These are phyloP conservation scores for Nitzschia inconspicua DNA, from an alignment of 108 stramenopile genomes.

Conservation along the genomic window DNA sequence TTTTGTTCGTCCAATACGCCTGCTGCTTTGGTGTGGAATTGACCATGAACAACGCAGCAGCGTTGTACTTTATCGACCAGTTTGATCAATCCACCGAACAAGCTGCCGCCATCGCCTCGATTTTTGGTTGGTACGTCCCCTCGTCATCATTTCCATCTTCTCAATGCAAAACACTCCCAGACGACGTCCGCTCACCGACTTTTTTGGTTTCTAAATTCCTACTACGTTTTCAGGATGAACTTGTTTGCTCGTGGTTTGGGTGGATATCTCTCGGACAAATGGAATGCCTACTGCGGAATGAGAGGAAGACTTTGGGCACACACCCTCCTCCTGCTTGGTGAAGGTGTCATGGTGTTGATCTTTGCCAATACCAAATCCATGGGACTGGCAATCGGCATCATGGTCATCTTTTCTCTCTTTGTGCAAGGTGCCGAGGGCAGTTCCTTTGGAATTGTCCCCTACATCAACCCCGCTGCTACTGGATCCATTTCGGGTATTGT, in stretches of 20 bases:
- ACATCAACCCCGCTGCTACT: conserved; percentile 68
- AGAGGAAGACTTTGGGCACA: conserved; percentile 59
- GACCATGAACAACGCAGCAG: conserved; percentile 88
- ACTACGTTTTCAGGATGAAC: no score
- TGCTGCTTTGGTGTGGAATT: conserved; percentile 93
- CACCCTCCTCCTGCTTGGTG: conserved; percentile 47
- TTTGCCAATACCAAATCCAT: conserved; percentile 52
- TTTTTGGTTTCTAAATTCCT: no score
- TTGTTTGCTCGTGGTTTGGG: conserved; percentile 71
- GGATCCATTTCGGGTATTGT: conserved; percentile 81
- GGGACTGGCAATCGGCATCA: conserved; percentile 52
- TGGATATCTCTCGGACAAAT: conserved; percentile 51
- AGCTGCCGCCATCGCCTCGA: conserved; percentile 76
- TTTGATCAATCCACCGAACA: conserved; percentile 64
- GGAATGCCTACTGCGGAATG: conserved; percentile 54
- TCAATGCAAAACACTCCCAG: no score
- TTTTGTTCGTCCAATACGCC: conserved; percentile 86
- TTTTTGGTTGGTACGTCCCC: conserved; percentile 60
- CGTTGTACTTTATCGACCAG: conserved; percentile 76
- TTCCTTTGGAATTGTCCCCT: conserved; percentile 81
- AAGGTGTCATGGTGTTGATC: conserved; percentile 63
- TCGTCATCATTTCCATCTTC: no score
- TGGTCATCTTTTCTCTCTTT: conserved; percentile 77
- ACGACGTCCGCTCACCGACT: no score
- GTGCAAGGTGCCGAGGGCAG: conserved; percentile 82